Evolutionary conservation across 2,329 filamentous ascomycete genomes (phyloP), one percentile per base, ranked within the genome.

Genomic region (Fusarium goolgardi): DNA sequence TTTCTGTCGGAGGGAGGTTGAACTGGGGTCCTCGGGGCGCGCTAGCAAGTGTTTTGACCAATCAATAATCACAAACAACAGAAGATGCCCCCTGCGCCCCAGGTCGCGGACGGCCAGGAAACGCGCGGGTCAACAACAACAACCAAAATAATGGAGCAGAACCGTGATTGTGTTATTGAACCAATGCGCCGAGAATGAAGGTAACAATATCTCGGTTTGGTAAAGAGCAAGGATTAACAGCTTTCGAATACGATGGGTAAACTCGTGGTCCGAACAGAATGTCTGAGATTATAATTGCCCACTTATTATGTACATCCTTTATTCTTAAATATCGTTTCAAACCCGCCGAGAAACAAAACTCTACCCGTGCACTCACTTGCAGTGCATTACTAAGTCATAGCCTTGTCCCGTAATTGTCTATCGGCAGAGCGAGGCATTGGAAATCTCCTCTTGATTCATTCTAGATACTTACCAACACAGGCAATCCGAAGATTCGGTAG

Each of bases 91-190:
- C 53, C 59, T 67, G 70, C 63, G 40, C 57, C 54, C 57, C 53
- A 52, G 53, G 63, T 61, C 72, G 65, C 59, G 67, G 71, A 70
- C 72, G 71, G 58, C 70, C 70, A 73, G 71, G 71, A 74, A 73
- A 73, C 72, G 72, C 72, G 70, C 69, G 64, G 69, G 67, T 71
- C 72, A 74, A 74, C 63, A 74, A 74, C 62, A 73, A 73, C 71
- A 73, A 73, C 70, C 66, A 73, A 66, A 71, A 70, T 73, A 71
- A 71, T 62, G 51, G 52, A 63, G 58, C 53, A 58, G 46, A 40
- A 57, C 31, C 61, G 67, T 59, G 59, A 62, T 66, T 46, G 32
- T 67, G 61, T 53, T 65, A 44, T 56, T 62, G 53, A 37, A 55
- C 15, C n/a, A 51, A 51, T 51, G 25, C 35, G 18, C 34, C 39